These are phyloP conservation scores for Stygiomarasmius scandens DNA, from an alignment of 1,284 basidiomycete genomes.

Conservation along the genomic window DNA sequence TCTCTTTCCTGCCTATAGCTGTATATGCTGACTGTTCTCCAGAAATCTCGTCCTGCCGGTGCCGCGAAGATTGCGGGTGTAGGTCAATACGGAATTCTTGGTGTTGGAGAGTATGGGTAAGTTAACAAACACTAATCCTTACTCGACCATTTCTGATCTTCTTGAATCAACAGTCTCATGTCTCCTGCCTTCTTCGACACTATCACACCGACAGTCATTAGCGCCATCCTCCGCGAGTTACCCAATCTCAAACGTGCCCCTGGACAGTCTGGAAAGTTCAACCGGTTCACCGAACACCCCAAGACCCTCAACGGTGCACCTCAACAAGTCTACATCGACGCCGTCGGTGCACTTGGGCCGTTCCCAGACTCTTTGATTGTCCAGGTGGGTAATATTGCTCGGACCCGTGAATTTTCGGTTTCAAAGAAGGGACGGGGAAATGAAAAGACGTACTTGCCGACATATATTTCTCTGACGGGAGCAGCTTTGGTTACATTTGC, in stretches of 20 bases:
- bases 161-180: conserved; percentile 47
- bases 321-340: conserved; percentile 11
- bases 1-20: conserved; percentile 18
- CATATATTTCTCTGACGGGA: too few species aligned
- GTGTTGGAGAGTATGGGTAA: conserved; percentile 43
- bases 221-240: conserved; percentile 51
- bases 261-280: conserved; percentile 48
- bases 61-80: conserved; percentile 36
- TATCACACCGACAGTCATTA: conserved; percentile 48
- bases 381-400: conserved; percentile 3
- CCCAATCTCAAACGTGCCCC: conserved; percentile 47
- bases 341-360: conserved; percentile 7
- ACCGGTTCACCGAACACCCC: conserved; percentile 6
- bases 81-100: conserved; percentile 38
- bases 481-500: too few species aligned
- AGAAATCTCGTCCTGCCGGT: conserved; percentile 23
- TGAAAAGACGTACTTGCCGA: too few species aligned
- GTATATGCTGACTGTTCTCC: conserved; percentile 7
- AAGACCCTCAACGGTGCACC: conserved; percentile 2
- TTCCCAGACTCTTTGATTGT: conserved; percentile 11
- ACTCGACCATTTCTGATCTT: too few species aligned
- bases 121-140: too few species aligned
- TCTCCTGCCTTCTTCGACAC: conserved; percentile 45
- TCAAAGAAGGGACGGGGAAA: too few species aligned
- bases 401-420: too few species aligned